A percentile compares a stretch with the other conserved stretches of the same genome.
These are phyloP conservation scores for Dactylonectria estremocensis DNA, from an alignment of 2,329 filamentous ascomycete genomes.

Conservation along the genomic window DNA sequence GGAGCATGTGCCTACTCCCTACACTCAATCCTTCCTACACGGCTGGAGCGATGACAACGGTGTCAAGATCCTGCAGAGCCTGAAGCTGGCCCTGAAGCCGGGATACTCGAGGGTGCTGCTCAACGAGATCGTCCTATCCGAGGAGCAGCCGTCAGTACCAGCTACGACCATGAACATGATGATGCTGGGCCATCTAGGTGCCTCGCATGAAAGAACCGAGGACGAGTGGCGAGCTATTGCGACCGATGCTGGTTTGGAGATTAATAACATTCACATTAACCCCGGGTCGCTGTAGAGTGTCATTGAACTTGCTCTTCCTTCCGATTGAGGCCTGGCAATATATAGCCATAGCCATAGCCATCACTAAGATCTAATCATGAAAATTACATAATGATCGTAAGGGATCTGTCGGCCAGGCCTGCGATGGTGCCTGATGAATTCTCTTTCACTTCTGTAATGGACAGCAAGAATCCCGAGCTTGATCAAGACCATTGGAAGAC, in stretches of 20 bases:
- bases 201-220: slow-evolving; percentile 30
- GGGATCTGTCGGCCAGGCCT: too few relatives aligned
- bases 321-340: background rate
- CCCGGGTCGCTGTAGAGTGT: slow-evolving; percentile 33
- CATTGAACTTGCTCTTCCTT: slow-evolving; percentile 27
- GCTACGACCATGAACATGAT: slow-evolving; percentile 38
- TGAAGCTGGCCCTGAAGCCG: slow-evolving; percentile 48
- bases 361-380: too few relatives aligned
- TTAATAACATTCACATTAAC: slow-evolving; percentile 21
- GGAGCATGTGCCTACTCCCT: slow-evolving; percentile 33
- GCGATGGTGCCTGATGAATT: too few relatives aligned
- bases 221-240: slow-evolving; percentile 19
- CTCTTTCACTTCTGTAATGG: too few relatives aligned
- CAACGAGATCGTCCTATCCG: slow-evolving; percentile 35
- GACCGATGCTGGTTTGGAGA: slow-evolving; percentile 17
- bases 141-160: slow-evolving; percentile 26
- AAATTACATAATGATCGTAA: too few relatives aligned
- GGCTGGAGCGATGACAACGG: too few relatives aligned
- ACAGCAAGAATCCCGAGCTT: too few relatives aligned
- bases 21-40: too few relatives aligned
- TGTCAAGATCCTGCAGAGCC: slow-evolving; percentile 47
- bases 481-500: too few relatives aligned
- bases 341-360: background rate
- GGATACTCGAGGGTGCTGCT: slow-evolving; percentile 35
- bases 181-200: slow-evolving; percentile 35